Base-by-base conservation (phyloP, 306 rosid genomes). In the Malus asiatica region DNA sequence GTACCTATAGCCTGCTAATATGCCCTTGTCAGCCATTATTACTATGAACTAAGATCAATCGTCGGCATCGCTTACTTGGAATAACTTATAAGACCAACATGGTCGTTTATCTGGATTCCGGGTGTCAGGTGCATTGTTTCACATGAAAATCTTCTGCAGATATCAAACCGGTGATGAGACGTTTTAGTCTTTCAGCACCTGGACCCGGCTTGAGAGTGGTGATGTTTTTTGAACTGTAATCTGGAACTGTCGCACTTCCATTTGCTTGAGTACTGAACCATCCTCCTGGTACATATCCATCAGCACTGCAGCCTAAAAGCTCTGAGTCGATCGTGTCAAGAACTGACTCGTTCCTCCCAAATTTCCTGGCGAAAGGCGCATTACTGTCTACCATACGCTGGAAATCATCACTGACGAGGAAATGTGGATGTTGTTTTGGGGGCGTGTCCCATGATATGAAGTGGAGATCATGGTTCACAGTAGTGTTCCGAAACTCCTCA, bases 391-490 rank as follows among this genome's bases (percentile, higher is more conserved):
- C 89, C 94, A 91, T 84, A 64, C 81, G 78, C 53, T 73, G 80
- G 78, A 78, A 88, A 79, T 89, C 93, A 44, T 77, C n/a, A 16
- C 3, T 57, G 1, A 87, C 77, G 48, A 89, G 93, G 74, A 91
- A 91, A 86, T 89, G 93, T 0, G 95, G 93, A 70, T 91, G 97
- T 71, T 91, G 95, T 71, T 91, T 89, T 2, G 93, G 95, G 66
- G 94, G 97, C 76, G 79, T 91, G 87, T 91, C 95, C 97, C 97
- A 89, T 45, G 95, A 89, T 82, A 91, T 91, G 81, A 88, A 91
- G 84, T 91, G 97, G 65, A 91, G 94, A 77, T 91, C 97, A 72
- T 91, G 97, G 84, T 85, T 89, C 66, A 88, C 95, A 0, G 93
- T 89, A 3, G 93, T 88, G 84, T 91, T 91, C 53, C 67, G 82